These are phyloP conservation scores for Fremontodendron californicum DNA, from an alignment of 345 rosid genomes.

Conservation along the genomic window DNA sequence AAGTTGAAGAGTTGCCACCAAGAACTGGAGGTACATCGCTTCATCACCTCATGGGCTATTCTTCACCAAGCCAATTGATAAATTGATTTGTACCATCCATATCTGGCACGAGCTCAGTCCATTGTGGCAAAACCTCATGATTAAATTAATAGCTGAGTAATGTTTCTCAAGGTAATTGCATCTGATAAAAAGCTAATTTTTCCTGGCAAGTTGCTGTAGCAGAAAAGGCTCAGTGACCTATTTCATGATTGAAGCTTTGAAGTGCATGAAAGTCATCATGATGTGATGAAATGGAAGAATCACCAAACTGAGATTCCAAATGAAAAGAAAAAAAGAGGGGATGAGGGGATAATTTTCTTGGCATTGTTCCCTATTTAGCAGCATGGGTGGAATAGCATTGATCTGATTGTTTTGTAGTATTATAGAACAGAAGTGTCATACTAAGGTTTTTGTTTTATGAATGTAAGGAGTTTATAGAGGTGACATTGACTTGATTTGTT, in stretches of 20 bases:
- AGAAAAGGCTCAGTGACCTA: neutral
- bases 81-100: conserved; percentile 24
- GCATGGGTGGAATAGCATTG: neutral
- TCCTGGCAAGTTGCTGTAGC: neutral
- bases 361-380: neutral
- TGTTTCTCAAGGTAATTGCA: neutral
- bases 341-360: neutral
- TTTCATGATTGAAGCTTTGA: neutral
- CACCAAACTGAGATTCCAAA: neutral
- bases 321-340: neutral
- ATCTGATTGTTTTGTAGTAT: neutral
- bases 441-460: conserved; percentile 1
- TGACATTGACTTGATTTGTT: conserved; percentile 13
- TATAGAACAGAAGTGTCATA: conserved; percentile 7
- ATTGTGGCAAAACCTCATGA: neutral
- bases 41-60: conserved; percentile 84
- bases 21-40: conserved; percentile 53
- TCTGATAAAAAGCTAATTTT: neutral
- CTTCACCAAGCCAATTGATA: conserved; percentile 60
- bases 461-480: neutral
- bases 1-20: conserved; percentile 37
- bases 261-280: neutral
- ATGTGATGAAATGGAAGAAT: neutral
- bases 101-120: conserved; percentile 15
- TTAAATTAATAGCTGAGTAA: neutral